Evolutionary conservation across 768 basidiomycete genomes (phyloP), one percentile per base, ranked within the genome.

Genomic region (Termitomyces sp.): DNA sequence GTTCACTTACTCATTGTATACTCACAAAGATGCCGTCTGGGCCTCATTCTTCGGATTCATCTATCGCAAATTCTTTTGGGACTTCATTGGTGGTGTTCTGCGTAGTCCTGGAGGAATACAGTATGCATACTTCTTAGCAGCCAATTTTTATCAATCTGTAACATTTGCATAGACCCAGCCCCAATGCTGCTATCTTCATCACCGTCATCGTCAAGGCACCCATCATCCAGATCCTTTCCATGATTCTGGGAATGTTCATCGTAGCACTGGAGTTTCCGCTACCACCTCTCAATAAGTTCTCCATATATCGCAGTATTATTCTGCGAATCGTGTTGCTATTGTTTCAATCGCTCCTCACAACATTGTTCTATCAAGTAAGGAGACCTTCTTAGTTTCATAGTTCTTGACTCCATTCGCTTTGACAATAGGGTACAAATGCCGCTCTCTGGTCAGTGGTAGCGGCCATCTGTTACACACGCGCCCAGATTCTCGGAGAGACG

Each of bases 1-100:
- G 29, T 46, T 50, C 56, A 64, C 25, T 25, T 25, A 68, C 57
- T 63, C 32, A 43, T 36, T 57, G 56, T 7, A 56, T 8, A 5
- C 63, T 42, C 3, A 49, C 47, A 46, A 57, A 93, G 92, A 92
- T 71, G 83, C 86, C 60, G 77, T 93, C 11, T 93, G 91, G 92
- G 87, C 90, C 14, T 79, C 83, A 37, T 87, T 91, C 75, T 96
- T 84, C 76, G 94, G 86, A 17, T 72, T 95, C 14, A 77, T 89
- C 67, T 94, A 86, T 77, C 91, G 93, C 74, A 96, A 96, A 77
- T 96, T 93, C 83, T 95, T 96, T 77, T 96, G 92, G 91, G 95
- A 96, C 77, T 93, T 96, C 71, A 77, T 94, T n/a, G 87, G 86
- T 61, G 94, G 91, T 51, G 87, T 81, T 60, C 71, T 92, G 60